Percentiles rank a stretch among this genome's conserved stretches.
phyloP scores from a whole-genome alignment of 192 early-diverging fungal species.

The Phycomyces nitens region DNA sequence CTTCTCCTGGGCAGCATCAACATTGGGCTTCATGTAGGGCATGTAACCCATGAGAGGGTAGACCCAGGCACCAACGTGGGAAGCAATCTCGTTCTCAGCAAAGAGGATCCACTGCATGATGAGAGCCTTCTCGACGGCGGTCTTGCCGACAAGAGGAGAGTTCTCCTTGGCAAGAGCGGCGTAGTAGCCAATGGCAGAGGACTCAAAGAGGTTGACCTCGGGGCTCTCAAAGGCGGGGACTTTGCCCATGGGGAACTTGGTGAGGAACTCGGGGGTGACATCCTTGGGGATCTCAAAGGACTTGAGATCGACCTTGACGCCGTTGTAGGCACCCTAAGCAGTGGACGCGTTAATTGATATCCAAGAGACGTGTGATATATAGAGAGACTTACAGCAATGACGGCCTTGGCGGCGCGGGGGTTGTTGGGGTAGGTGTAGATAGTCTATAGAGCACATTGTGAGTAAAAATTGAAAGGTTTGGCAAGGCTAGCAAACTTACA shows the following conservation, averaged over 20 bases:
- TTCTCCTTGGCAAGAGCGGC: conserved; percentile 47
- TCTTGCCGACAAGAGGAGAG: conserved; percentile 53
- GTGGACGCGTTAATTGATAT: not conserved
- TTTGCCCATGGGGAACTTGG: conserved; percentile 93
- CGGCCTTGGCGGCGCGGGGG: conserved; percentile 62
- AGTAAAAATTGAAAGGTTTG: too few relatives aligned
- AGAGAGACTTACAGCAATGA: conserved; percentile 41
- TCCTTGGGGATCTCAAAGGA: conserved; percentile 67
- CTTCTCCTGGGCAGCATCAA: conserved; percentile 70
- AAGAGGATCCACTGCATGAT: conserved; percentile 66
- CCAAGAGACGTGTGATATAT: not conserved
- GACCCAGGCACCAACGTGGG: conserved; percentile 39
- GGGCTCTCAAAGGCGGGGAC: conserved; percentile 83
- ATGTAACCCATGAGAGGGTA: conserved; percentile 43
- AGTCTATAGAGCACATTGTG: conserved; percentile 34
- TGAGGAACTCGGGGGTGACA: conserved; percentile 77
- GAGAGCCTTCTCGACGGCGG: conserved; percentile 55
- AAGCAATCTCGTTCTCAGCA: conserved; percentile 56
- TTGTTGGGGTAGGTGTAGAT: conserved; percentile 67
- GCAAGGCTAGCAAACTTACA: too few relatives aligned
- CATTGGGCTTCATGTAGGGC: conserved; percentile 47
- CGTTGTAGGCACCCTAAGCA: conserved; percentile 66
- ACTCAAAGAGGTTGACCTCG: conserved; percentile 75
- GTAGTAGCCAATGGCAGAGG: conserved; percentile 91
- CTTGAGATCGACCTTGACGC: conserved; percentile 65